A percentile compares a stretch with the other conserved stretches of the same genome.
These are phyloP conservation scores for Phyllosticta capitalensis DNA, from an alignment of 2,329 filamentous ascomycete genomes.

Conservation along the genomic window DNA sequence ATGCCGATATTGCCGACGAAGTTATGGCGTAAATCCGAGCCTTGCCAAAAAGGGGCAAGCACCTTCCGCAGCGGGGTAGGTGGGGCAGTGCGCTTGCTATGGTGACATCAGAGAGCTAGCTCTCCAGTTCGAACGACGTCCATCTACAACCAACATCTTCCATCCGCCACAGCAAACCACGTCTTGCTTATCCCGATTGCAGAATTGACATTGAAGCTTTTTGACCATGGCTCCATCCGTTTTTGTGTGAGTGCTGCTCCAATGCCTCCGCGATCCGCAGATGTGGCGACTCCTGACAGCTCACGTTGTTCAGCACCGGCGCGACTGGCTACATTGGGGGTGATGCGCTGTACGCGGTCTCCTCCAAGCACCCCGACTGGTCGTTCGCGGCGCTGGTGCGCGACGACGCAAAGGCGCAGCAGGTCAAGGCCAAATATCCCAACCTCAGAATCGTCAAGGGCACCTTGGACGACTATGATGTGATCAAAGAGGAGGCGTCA, in stretches of 20 bases:
- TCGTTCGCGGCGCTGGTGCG: slow-evolving; percentile 5
- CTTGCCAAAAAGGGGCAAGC: background rate
- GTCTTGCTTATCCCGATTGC: background rate
- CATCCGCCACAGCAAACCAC: background rate
- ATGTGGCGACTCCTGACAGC: background rate
- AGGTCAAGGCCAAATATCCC: background rate
- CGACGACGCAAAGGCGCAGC: background rate
- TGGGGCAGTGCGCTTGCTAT: background rate
- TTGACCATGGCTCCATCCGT: background rate
- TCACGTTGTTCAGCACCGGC: background rate
- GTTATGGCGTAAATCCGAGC: background rate
- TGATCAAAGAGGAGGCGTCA: slow-evolving; percentile 3
- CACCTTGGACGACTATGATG: slow-evolving; percentile 3
- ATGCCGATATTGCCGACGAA: background rate
- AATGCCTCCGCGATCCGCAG: background rate
- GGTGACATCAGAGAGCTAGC: background rate
- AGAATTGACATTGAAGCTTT: background rate
- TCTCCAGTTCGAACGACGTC: background rate
- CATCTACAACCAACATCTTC: background rate
- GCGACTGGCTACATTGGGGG: slow-evolving; percentile 11
- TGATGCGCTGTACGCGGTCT: slow-evolving; percentile 5
- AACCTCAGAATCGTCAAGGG: slow-evolving; percentile 6
- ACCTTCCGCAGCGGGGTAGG: background rate
- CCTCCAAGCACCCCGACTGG: slow-evolving; percentile 3
- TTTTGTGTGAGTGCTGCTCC: background rate